Conservation (phyloP, 2,329 filamentous ascomycete species). For the Seiridium cupressi region DNA sequence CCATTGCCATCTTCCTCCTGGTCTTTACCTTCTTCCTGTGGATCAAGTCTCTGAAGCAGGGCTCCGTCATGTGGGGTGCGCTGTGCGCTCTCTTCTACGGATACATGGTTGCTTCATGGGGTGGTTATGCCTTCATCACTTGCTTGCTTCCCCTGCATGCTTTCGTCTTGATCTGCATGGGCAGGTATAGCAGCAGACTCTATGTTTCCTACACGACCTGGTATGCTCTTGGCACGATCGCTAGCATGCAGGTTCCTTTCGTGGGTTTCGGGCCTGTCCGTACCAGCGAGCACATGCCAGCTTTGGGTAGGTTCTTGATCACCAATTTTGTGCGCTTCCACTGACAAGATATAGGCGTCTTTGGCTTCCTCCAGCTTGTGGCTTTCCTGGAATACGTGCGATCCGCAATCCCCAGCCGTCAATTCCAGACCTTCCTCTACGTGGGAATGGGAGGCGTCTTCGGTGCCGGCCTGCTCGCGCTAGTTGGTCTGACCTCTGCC, state of each 20-base stretch:
- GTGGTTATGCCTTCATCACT: slow-evolving; percentile 99
- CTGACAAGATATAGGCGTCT: slow-evolving; percentile 64
- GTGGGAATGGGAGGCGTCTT: slow-evolving; percentile 74
- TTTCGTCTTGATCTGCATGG: slow-evolving; percentile 95
- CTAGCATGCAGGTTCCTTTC: slow-evolving; percentile 99
- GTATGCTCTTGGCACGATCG: slow-evolving; percentile 94
- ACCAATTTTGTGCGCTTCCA: neutral
- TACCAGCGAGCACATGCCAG: slow-evolving; percentile 98
- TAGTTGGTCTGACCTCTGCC: slow-evolving; percentile 84
- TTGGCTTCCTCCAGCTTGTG: slow-evolving; percentile 90
- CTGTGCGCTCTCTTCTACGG: slow-evolving; percentile 95
- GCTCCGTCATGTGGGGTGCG: slow-evolving; percentile 94
- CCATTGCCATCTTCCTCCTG: slow-evolving; percentile 96
- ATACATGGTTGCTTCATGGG: slow-evolving; percentile 99
- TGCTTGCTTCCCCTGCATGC: slow-evolving; percentile 93
- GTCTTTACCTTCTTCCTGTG: slow-evolving; percentile 99
- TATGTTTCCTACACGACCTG: slow-evolving; percentile 98
- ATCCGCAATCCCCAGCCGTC: slow-evolving; percentile 82
- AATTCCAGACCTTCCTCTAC: slow-evolving; percentile 88
- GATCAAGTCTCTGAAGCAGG: slow-evolving; percentile 97
- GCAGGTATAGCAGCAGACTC: slow-evolving; percentile 86
- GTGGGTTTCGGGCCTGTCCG: slow-evolving; percentile 95
- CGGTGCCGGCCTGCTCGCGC: slow-evolving; percentile 57
- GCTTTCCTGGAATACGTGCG: slow-evolving; percentile 90
- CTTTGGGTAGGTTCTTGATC: slow-evolving; percentile 64